phyloP scores from a whole-genome alignment of 2,329 filamentous ascomycete species.

The Trichoderma harzianum region DNA sequence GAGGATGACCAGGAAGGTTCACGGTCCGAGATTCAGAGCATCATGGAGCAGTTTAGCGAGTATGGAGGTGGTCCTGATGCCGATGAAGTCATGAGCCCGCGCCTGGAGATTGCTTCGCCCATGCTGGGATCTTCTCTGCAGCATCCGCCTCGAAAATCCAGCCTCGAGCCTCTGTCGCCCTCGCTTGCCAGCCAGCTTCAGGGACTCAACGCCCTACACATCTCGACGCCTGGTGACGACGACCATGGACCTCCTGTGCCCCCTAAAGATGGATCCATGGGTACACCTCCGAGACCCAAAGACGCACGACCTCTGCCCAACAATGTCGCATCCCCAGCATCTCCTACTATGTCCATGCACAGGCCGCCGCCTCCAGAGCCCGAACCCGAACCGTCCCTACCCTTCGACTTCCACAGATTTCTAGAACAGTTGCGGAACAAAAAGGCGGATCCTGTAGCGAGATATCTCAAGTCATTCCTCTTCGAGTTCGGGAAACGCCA shows the following conservation, averaged over 20 bases:
- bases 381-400: constrained; percentile 76
- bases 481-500: constrained; percentile 95
- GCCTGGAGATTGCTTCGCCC: constrained; percentile 78
- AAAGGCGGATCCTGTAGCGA: constrained; percentile 95
- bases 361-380: constrained; percentile 69
- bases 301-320: constrained; percentile 36
- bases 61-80: constrained; percentile 66
- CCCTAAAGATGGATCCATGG: constrained; percentile 54
- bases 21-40: constrained; percentile 86
- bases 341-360: constrained; percentile 50
- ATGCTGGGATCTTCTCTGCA: constrained; percentile 63
- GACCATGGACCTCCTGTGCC: constrained; percentile 56
- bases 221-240: constrained; percentile 41
- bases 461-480: constrained; percentile 91
- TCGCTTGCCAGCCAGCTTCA: constrained; percentile 48
- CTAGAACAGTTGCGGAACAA: constrained; percentile 93
- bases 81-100: constrained; percentile 89
- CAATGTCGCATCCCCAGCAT: constrained; percentile 38
- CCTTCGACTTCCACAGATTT: constrained; percentile 97
- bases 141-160: constrained; percentile 82
- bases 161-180: constrained; percentile 68
- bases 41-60: constrained; percentile 93
- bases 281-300: constrained; percentile 35
- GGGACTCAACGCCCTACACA: constrained; percentile 42
- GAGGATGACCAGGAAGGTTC: constrained; percentile 68